Evolutionary conservation across 208 protist species (phyloP).

Genomic region (Acanthamoeba culbertsoni): DNA sequence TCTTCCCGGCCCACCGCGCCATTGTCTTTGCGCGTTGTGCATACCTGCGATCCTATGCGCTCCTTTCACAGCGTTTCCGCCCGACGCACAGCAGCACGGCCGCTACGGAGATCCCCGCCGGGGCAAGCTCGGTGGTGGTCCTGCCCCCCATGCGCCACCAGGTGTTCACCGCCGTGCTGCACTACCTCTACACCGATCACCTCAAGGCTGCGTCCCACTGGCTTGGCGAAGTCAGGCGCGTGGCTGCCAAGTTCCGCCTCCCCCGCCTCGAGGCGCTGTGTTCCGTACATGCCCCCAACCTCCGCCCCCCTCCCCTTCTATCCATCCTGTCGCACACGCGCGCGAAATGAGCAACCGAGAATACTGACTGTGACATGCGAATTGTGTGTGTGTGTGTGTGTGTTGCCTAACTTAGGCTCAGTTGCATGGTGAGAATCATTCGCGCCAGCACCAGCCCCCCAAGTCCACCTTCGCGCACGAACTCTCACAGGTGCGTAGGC

Average conservation of each 20-base stretch:
- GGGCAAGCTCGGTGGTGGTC: neutral
- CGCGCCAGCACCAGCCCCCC: slow-evolving; percentile 14
- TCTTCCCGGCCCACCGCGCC: neutral
- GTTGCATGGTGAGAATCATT: neutral
- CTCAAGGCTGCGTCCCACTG: slow-evolving; percentile 10
- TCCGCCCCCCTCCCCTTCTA: neutral
- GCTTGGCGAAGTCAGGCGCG: neutral
- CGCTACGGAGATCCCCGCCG: neutral
- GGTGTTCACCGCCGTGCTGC: slow-evolving; percentile 25
- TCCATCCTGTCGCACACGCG: neutral
- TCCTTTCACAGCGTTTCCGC: slow-evolving; percentile 15
- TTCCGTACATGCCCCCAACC: neutral
- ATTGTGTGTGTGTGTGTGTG: neutral
- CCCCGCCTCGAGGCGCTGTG: neutral
- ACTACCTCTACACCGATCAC: slow-evolving; percentile 62
- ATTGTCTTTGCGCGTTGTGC: slow-evolving; percentile 22
- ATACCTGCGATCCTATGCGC: neutral
- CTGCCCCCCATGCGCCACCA: slow-evolving; percentile 18
- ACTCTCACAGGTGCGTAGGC: neutral
- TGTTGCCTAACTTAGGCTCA: neutral
- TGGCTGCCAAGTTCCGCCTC: neutral
- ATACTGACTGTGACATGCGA: too few species aligned
- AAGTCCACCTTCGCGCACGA: neutral
- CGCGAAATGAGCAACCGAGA: neutral
- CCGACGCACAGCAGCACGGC: neutral